Conservation (phyloP, 129 eudicot genomes). For the Flaveria trinervia region DNA sequence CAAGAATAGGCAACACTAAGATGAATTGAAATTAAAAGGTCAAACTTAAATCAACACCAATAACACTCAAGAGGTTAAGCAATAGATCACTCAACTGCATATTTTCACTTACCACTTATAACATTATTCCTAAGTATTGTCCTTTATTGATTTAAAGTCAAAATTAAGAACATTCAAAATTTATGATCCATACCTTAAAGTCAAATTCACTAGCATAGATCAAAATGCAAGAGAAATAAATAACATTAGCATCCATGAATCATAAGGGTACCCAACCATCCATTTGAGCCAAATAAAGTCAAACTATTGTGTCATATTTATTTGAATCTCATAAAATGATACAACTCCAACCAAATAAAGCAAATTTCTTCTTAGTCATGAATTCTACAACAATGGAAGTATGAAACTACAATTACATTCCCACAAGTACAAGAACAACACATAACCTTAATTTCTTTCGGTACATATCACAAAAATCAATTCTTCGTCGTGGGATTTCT, state of each 20-base stretch:
- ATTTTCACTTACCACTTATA: neutral
- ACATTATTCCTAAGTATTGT: neutral
- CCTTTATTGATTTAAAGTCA: neutral
- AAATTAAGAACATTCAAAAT: constrained; percentile 5
- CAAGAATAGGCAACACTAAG: too few species aligned
- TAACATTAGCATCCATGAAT: constrained; percentile 19
- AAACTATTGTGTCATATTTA: constrained; percentile 51
- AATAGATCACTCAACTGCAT: neutral
- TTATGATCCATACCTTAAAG: constrained; percentile 3
- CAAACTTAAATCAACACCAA: too few species aligned
- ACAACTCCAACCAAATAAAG: constrained; percentile 53
- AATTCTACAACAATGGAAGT: constrained; percentile 64
- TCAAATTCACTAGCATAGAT: constrained; percentile 15
- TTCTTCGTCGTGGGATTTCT: constrained; percentile 40
- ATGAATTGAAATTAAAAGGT: too few species aligned
- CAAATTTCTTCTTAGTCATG: constrained; percentile 48
- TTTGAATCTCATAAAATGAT: constrained; percentile 56
- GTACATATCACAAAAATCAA: constrained; percentile 52
- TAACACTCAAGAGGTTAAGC: neutral
- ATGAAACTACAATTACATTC: constrained; percentile 56
- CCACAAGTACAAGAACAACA: constrained; percentile 35
- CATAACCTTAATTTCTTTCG: constrained; percentile 42
- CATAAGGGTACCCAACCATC: constrained; percentile 27
- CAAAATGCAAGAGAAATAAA: constrained; percentile 18
- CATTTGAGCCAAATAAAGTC: neutral